phyloP scores from a whole-genome alignment of 1,284 basidiomycete genomes.

The Caloboletus inedulis region DNA sequence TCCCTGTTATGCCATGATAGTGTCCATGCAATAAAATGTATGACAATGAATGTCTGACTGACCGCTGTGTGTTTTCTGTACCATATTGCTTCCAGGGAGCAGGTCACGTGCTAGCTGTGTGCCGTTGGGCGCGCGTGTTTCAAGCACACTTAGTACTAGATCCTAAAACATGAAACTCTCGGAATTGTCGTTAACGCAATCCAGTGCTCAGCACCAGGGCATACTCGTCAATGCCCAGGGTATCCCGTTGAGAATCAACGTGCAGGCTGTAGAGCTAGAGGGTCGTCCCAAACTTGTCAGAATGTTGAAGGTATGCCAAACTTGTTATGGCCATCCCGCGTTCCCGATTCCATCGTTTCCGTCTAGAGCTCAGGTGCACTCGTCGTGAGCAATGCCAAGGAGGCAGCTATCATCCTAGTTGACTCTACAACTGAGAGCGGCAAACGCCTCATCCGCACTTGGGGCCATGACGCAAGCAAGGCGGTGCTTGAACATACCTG shows the following conservation, averaged over 20 bases:
- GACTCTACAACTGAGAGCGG: slow-evolving; percentile 51
- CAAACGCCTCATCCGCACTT: slow-evolving; percentile 51
- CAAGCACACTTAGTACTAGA: too few relatives aligned
- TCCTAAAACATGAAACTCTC: slow-evolving; percentile 24
- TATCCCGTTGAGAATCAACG: slow-evolving; percentile 39
- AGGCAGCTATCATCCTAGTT: slow-evolving; percentile 55
- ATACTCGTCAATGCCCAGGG: slow-evolving; percentile 30
- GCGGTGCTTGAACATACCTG: slow-evolving; percentile 46
- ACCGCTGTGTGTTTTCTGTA: neutral
- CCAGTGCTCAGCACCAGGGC: slow-evolving; percentile 11
- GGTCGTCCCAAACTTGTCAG: slow-evolving; percentile 51
- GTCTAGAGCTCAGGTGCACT: slow-evolving; percentile 50
- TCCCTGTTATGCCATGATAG: slow-evolving; percentile 47
- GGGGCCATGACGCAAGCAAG: slow-evolving; percentile 49
- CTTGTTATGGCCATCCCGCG: neutral
- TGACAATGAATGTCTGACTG: slow-evolving; percentile 10
- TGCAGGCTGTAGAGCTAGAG: slow-evolving; percentile 50
- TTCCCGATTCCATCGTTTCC: neutral
- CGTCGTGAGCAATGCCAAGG: slow-evolving; percentile 44
- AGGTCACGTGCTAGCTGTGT: slow-evolving; percentile 28
- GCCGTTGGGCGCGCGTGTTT: too few relatives aligned
- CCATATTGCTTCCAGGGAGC: neutral
- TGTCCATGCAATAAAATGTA: slow-evolving; percentile 38
- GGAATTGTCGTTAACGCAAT: slow-evolving; percentile 18
- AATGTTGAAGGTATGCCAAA: slow-evolving; percentile 43